These are phyloP conservation scores for Cercospora sojina DNA, from an alignment of 2,329 filamentous ascomycete genomes.

Conservation along the genomic window DNA sequence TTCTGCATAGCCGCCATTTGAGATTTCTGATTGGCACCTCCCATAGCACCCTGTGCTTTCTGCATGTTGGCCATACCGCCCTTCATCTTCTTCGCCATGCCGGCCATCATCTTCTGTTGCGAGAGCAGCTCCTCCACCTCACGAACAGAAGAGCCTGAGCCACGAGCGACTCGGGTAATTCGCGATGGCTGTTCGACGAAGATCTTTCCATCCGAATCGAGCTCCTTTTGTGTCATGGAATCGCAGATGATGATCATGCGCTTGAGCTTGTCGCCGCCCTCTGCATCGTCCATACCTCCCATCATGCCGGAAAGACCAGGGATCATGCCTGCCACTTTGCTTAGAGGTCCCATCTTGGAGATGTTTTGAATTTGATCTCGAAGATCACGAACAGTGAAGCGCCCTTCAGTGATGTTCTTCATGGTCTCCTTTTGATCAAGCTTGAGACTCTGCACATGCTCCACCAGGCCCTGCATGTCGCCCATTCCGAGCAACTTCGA, in stretches of 20 bases:
- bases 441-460: conserved; percentile 94
- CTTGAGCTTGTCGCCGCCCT: conserved; percentile 88
- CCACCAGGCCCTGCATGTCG: conserved; percentile 89
- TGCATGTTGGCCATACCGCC: conserved; percentile 98
- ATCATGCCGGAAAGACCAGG: conserved; percentile 92
- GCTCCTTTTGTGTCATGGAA: conserved; percentile 93
- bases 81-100: conserved; percentile 99
- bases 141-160: conserved; percentile 83
- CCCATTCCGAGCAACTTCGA: conserved; percentile 95
- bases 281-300: conserved; percentile 94
- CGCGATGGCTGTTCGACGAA: conserved; percentile 89
- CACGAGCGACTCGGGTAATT: conserved; percentile 87
- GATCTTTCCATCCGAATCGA: conserved; percentile 92
- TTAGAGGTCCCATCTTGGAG: conserved; percentile 98
- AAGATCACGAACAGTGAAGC: conserved; percentile 92
- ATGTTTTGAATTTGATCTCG: conserved; percentile 95
- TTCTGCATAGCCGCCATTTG: conserved; percentile 98
- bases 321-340: conserved; percentile 98
- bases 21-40: conserved; percentile 84
- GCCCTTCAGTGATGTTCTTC: conserved; percentile 96
- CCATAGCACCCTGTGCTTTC: conserved; percentile 85
- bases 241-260: conserved; percentile 99
- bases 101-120: conserved; percentile 97
- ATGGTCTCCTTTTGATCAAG: conserved; percentile 98
- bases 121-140: conserved; percentile 97